Base-by-base conservation (phyloP, 2,329 filamentous ascomycete genomes). In the Pseudogymnoascus sp. region DNA sequence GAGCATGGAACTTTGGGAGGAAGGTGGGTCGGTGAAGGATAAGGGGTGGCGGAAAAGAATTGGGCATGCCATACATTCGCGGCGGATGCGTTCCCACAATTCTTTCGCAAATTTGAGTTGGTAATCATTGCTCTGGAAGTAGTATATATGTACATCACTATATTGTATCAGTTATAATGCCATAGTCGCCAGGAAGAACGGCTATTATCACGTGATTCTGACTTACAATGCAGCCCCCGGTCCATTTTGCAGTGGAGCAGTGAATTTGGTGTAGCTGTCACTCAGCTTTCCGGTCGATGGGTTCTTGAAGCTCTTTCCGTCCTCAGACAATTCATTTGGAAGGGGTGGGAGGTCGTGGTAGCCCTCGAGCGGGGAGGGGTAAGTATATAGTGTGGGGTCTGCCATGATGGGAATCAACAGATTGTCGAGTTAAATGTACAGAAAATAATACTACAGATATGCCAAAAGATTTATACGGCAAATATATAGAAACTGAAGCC, bases 131-230 rank as follows among this genome's bases (percentile, higher is more conserved):
- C 78, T 80, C 71, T 87, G 84, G 67, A 87, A 84, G 75, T 91
- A 90, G 76, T 96, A 96, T 69, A 96, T 87, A 75, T 96, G 92
- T 15, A 96, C 76, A 72, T 96, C 92, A 68, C 83, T 86, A 36
- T 40, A 21, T 23, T 28, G 42, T 33, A 19, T 63, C 53, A 44
- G 40, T 50, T 62, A 57, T 21, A 19, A 33, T 33, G 28, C 50
- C 47, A 31, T n/a, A 19, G 15, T 2, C 47, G 13, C 10, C 2
- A n/a, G 26, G 47, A 19, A 57, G 28, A 33, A 50, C 23, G n/a
- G 17, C 23, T 53, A 17, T n/a, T 62, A 33, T 33, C 61, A 62
- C 28, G 42, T 62, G 61, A 10, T 35, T 60, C 19, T 57, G 33
- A 77, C 82, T 74, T 66, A 86, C 83, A 96, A 96, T 10, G 87